Base-by-base conservation (phyloP, 257 asterid genomes). In the Ilex aquifolium region DNA sequence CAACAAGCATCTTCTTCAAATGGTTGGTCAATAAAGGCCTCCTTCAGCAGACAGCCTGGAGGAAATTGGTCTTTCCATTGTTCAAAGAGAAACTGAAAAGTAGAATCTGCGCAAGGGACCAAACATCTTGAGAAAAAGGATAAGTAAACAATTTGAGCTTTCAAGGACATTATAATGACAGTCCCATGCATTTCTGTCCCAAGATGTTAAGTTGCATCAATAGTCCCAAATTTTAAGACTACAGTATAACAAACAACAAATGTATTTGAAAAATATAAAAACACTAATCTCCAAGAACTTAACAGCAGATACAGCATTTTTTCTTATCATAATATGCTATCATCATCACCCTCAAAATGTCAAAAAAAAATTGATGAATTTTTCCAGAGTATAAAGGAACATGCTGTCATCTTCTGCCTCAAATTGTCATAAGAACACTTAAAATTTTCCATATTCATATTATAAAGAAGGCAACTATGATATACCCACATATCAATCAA, bases 1-100 rank as follows among this genome's bases (percentile, higher is more conserved):
- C 70, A 63, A 70, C 97, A 87, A 72, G 94, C 90, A 87, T 93
- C 99, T 81, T 77, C 97, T 74, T 80, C 96, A 78, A 83, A 90
- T 59, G 99, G 99, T 64, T 67, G 81, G 76, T 87, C 96, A 11
- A 84, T 76, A 32, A 62, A 80, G 67, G 97, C 95, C 67, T 77
- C 85, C 63, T 77, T 79, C 66, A 93, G 87, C 66, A 80, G 58
- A 77, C 80, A 89, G 61, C 99, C 96, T 56, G 90, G 67, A 66
- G 97, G 99, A 71, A 93, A 85, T 62, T 85, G 83, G 65, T 82
- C 90, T 83, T 88, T 90, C 99, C 99, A 93, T 79, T 83, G 97
- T 67, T 93, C 91, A n/a, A 93, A 80, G 78, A 93, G 71, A 82
- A 93, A 93, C 72, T 73, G 78, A 67, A 85, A 93, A 10, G 97